Percentiles rank a stretch among this genome's conserved stretches.
phyloP scores from a whole-genome alignment of 805 yeast genomes.

The Candida suzukii region DNA sequence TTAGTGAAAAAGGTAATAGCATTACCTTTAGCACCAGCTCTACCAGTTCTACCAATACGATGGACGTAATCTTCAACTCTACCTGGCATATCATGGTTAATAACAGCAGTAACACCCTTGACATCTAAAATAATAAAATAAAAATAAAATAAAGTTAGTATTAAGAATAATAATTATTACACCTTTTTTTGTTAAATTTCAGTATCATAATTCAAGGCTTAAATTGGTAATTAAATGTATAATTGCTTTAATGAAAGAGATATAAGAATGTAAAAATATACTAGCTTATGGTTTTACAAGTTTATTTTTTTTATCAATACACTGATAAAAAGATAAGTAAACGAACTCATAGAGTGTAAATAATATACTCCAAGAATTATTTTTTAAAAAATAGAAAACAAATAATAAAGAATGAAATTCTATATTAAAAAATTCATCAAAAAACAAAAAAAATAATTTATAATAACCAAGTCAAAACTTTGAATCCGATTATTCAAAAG shows the following conservation, averaged over 20 bases:
- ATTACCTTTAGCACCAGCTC: constrained; percentile 96
- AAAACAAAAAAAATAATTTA: too few species aligned
- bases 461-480: not conserved
- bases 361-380: too few species aligned
- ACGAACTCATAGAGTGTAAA: too few species aligned
- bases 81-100: constrained; percentile 96
- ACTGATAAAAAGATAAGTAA: not conserved
- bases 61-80: constrained; percentile 98
- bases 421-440: not conserved
- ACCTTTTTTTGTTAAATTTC: too few species aligned
- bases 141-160: not conserved
- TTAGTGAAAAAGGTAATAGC: constrained; percentile 92
- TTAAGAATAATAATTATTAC: not conserved
- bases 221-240: too few species aligned
- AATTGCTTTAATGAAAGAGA: too few species aligned
- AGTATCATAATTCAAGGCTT: too few species aligned
- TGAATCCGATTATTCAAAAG: not conserved
- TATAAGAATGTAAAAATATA: not conserved
- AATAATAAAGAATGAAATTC: too few species aligned
- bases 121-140: constrained; percentile 57
- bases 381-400: too few species aligned
- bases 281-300: not conserved
- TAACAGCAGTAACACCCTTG: constrained; percentile 90
- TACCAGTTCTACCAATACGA: constrained; percentile 98
- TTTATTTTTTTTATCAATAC: not conserved